Evolutionary conservation across 164 flowering plant genomes (phyloP), one percentile per base, ranked within the genome.

Genomic region (Chloranthus sessilifolius): DNA sequence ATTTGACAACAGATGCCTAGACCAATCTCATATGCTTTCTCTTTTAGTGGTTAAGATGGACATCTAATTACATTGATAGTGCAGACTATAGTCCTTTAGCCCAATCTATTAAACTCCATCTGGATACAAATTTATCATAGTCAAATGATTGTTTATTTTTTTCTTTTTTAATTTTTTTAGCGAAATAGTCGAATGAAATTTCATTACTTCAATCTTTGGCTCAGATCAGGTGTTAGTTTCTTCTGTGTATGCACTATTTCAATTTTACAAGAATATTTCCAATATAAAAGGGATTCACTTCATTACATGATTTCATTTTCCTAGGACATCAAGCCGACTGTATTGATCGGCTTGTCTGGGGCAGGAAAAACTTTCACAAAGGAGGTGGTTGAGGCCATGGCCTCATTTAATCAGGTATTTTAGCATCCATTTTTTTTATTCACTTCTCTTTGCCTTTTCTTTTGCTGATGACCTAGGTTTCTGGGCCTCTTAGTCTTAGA

Each of bases 371-470:
- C 80, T 56, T 88, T 88, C 66, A 85, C 95, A 34, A 80, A 80
- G 59, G 97, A 85, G 56, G 95, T 85, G 41, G 63, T 89, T 40
- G 95, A 89, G 74, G 83, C 97, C 30, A 68, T 89, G 85, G 58
- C 95, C 19, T 67, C 92, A 57, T 70, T 72, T 44, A 85, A 83
- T 63, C 74, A 89, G 85, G 97, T 85, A 54, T n/a, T n/a, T n/a
- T n/a, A n/a, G n/a, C n/a, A n/a, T n/a, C n/a, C n/a, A n/a, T n/a
- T n/a, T n/a, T n/a, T n/a, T n/a, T n/a, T n/a, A n/a, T n/a, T n/a
- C n/a, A n/a, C n/a, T n/a, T n/a, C n/a, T 8, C 24, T 27, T 46
- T 7, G 3, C 48, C 16, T 22, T 29, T 28, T 15, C 4, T 31
- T 6, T 22, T 17, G 25, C 40, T 39, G 21, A 24, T 50, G 28